Base-by-base conservation (phyloP, 2,329 filamentous ascomycete genomes). In the Talaromyces pinophilus region DNA sequence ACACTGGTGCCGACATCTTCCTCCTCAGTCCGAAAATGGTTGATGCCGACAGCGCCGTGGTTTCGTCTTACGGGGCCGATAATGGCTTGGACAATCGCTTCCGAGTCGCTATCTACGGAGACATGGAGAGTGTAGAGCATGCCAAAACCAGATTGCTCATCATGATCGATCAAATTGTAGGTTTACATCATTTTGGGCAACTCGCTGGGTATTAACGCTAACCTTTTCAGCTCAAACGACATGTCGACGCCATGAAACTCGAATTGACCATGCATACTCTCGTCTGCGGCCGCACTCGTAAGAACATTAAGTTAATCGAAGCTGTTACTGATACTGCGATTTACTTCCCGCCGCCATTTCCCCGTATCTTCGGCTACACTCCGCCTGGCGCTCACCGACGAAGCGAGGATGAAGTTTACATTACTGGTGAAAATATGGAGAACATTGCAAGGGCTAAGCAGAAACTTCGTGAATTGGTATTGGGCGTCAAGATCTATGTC, bases 291-390 rank as follows among this genome's bases (percentile, higher is more conserved):
- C 91, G 95, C 59, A 94, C 93, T 72, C 88, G 95, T 72, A 96
- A 97, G 83, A 97, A 97, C 78, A 97, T 99, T 82, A 98, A 98
- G 82, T 83, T 95, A 73, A 97, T 99, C 74, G 95, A 99, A 80
- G 96, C 95, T 15, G 88, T 91, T 33, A 98, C 95, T 15, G 92
- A 93, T 73, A 98, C 95, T 8, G 94, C 95, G 70, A 98, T 99
- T 73, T 99, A 99, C 81, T 98, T 99, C 76, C 95, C 95, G 33
- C 93, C 93, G 7, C 91, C 94, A 0, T 98, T 98, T 76, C 93
- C 94, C 15, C 89, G 90, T 67, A 89, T 97, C 70, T 97, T 95
- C 75, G 91, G 92, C 67, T 99, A 97, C 78, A 92, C 89, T 63
- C 93, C 94, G 1, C 88, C 88, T 7, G 92, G 91, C 70, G 93